Base-by-base conservation (phyloP, 805 yeast species). In the Pichia rugopelliculosa region DNA sequence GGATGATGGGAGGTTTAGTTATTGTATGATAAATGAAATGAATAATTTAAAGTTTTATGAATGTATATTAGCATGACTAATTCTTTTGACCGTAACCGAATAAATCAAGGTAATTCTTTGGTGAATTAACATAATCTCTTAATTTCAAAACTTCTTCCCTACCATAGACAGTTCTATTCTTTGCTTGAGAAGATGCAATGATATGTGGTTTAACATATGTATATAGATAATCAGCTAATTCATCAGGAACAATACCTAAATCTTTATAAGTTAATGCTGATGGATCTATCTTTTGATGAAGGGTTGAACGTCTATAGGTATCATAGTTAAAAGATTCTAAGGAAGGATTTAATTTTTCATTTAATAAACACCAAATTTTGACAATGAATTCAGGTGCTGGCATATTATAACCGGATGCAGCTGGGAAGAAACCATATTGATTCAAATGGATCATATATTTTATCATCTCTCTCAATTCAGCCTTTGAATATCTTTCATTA, bases 391-490 rank as follows among this genome's bases (percentile, higher is more conserved):
- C 71, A 11, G 82, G 80, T 10, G 61, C 55, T 20, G 69, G 69
- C 48, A 67, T 52, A 41, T 65, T 57, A 44, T 58, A 67, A 48
- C 71, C 71, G 6, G 62, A 60, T 23, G 70, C 67, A 36, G 60
- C 65, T 12, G 70, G 68, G 54, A 59, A 64, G 46, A 59, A 66
- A 34, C 69, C 69, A 24, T 55, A 55, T 60, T 60, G 59, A 23
- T 65, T 66, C 41, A 67, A 54, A 45, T 67, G 70, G 8, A 61
- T 62, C 51, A 65, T 65, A 50, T 63, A 78, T 62, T 81, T 80
- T 54, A 87, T 73, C 79, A 83, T 71, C 59, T 79, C 82, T 66
- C 88, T 76, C 53, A 87, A 74, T 62, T 86, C 86, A 49, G 66
- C 65, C 58, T 75, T 73, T 11, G 82, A 62, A 64, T 79, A 77